Base-by-base conservation (phyloP, 306 rosid genomes). In the Vigna reflexopilosa region DNA sequence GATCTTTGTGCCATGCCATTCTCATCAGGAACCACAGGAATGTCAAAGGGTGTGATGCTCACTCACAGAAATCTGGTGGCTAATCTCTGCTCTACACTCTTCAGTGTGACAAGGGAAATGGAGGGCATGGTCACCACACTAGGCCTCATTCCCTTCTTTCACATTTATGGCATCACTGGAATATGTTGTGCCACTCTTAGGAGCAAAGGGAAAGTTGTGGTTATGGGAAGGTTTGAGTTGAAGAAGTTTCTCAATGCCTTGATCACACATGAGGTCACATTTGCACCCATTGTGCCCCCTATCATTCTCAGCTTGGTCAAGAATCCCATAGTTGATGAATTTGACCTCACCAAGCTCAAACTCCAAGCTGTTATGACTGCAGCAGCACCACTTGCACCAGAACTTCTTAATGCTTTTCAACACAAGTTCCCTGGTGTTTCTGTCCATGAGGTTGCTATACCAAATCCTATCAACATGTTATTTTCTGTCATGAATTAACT, bases 321-420 rank as follows among this genome's bases (percentile, higher is more conserved):
- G 75, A 93, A 88, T 77, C 98, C 99, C 5, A 70, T 88, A 0
- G 97, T 95, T 1, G 89, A 88, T 77, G 94, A 93, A 59, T 95
- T 90, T 51, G 96, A 93, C 86, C 97, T 95, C 10, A 86, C 79
- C 79, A 79, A 80, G 85, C 96, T 95, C 30, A 95, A 91, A 67
- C 98, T 93, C 24, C 97, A 85, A 59, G 94, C 99, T 1, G 54
- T 93, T 52, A 89, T 95, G 90, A 91, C 97, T 55, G 99, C 98
- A 8, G 97, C 99, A 0, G 98, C 99, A 44, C 97, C 98, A 9
- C 94, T 95, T 47, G 97, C 99, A 40, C 99, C 99, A 0, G 98
- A 92, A 36, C 61, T 92, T 20, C 95, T 87, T 50, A 73, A 66
- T 13, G 81, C 93, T 51, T 95, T 95, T 9, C 90, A 95, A 66